Evolutionary conservation across 1,284 basidiomycete species (phyloP).

Genomic region (Trichosporon sp.): DNA sequence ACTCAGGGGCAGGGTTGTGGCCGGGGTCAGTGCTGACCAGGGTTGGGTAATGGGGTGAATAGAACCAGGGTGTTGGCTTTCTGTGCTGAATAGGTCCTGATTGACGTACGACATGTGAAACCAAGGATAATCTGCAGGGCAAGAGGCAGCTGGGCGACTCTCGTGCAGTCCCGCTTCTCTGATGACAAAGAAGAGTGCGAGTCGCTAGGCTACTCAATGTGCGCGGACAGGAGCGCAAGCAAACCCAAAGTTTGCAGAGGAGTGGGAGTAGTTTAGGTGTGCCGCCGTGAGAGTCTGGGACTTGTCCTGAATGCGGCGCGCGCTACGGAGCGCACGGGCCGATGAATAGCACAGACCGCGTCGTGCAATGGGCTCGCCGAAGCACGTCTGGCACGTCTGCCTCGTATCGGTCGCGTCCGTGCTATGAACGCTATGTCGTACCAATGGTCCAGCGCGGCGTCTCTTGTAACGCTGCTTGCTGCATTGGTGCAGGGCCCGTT

Average conservation of each 20-base stretch:
- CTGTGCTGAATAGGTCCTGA: not conserved
- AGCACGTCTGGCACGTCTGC: not conserved
- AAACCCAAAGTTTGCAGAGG: not conserved
- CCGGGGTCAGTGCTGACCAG: not conserved
- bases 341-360: not conserved
- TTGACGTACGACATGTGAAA: constrained; percentile 16
- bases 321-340: not conserved
- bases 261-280: not conserved
- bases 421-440: not conserved
- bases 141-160: not conserved
- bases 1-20: not conserved
- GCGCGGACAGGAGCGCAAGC: not conserved
- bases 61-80: not conserved
- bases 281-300: not conserved
- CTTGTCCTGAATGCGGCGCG: not conserved
- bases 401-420: not conserved
- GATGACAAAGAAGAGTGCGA: not conserved
- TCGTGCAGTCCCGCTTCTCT: not conserved
- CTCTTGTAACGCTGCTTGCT: not conserved
- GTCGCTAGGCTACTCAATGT: not conserved
- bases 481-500: not conserved
- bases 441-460: too few species aligned
- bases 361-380: not conserved
- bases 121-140: constrained; percentile 4
- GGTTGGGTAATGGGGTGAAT: not conserved